Conservation (phyloP, 2,329 filamentous ascomycete species). For the Aspergillus novoparasiticus region DNA sequence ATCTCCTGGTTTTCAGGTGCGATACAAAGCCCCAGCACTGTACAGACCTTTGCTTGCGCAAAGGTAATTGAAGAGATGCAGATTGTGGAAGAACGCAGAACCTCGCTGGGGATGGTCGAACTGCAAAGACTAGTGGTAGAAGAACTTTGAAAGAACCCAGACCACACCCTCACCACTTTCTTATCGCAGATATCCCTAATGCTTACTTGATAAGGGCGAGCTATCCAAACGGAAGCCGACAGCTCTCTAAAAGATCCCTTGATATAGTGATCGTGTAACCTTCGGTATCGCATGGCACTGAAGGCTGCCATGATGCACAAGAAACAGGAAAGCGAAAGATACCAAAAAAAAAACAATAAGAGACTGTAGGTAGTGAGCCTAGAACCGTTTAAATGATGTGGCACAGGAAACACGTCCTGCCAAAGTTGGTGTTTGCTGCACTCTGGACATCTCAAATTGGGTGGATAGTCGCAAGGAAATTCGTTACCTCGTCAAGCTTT, state of each 20-base stretch:
- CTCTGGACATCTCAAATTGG: constrained; percentile 8
- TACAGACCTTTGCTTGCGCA: neutral
- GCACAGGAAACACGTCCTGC: constrained; percentile 8
- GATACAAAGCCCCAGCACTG: neutral
- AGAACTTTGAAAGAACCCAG: neutral
- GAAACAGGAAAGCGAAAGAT: constrained; percentile 17
- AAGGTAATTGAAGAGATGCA: neutral
- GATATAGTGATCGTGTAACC: constrained; percentile 7
- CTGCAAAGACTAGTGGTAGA: constrained; percentile 5
- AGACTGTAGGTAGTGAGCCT: constrained; percentile 5
- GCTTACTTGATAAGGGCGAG: constrained; percentile 3
- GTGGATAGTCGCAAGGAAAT: constrained; percentile 26
- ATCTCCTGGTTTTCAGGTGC: neutral
- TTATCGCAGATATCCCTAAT: constrained; percentile 3
- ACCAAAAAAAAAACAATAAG: constrained; percentile 16
- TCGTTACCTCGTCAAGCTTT: constrained; percentile 32
- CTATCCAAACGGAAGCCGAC: constrained; percentile 3
- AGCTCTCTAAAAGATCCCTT: neutral
- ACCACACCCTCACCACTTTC: constrained; percentile 3
- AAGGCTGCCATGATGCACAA: constrained; percentile 11
- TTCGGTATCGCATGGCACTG: neutral
- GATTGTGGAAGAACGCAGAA: constrained; percentile 8
- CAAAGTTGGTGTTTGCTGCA: neutral
- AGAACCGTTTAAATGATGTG: constrained; percentile 6
- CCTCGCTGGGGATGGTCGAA: constrained; percentile 6